Evolutionary conservation across 225 moss, liverwort and hornwort species (phyloP), one percentile per base, ranked within the genome.

Genomic region (Climacium dendroides): DNA sequence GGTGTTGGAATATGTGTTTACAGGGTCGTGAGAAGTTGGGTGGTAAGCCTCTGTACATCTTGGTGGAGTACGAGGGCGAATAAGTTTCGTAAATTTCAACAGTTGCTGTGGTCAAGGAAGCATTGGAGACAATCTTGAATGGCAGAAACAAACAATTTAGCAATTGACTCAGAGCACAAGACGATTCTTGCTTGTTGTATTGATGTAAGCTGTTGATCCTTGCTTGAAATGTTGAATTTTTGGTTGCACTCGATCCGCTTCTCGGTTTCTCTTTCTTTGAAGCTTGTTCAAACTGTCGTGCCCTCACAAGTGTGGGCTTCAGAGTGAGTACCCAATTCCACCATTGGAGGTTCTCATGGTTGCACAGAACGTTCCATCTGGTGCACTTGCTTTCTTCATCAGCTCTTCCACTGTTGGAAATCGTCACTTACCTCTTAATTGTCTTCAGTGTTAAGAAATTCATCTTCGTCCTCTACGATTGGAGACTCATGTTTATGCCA

Each of bases 11-110:
- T 54, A 25, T n/a, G 18, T 70, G 19, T 87, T 83, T 15, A 81
- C 92, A 97, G 97, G 98, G 98, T 66, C 96, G 98, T 81, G 92
- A 94, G 81, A 99, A 97, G 88, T 82, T 99, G 82, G 88, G 85
- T 28, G 88, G 90, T 57, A 94, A 90, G 85, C 95, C 97, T 54
- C 86, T 99, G 66, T 99, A 93, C 90, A 92, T 97, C 73, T 89
- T 99, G 74, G 96, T 97, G 84, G 95, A 96, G 80, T 96, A 69
- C 39, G 95, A 97, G 82, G 98, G 97, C 50, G 98, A 96, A 87
- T 98, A 95, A 90, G 59, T 59, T 59, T 52, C 32, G 13, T 26
- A 6, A 45, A 19, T 74, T 59, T 57, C 55, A 72, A 32, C 48
- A 75, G 62, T 50, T 66, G 64, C n/a, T 84, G 61, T 85, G 78